Conservation (phyloP, 2,329 filamentous ascomycete species). For the Aureobasidium sp. region DNA sequence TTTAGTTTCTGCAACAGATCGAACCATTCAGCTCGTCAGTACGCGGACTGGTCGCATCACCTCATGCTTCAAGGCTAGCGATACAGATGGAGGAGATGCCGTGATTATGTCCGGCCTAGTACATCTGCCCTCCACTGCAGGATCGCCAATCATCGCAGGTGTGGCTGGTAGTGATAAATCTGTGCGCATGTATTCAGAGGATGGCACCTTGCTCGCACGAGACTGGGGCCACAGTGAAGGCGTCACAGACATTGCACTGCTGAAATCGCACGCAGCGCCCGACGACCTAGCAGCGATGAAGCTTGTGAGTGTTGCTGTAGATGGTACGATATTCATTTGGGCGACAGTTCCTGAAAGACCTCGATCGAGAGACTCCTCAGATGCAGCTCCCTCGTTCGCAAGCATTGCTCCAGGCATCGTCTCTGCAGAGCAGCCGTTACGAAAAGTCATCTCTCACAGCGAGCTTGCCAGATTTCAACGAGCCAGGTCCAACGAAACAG, state of each 20-base stretch:
- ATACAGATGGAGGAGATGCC: conserved; percentile 71
- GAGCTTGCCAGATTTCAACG: conserved; percentile 74
- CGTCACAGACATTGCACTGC: conserved; percentile 73
- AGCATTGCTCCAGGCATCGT: conserved; percentile 23
- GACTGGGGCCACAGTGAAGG: conserved; percentile 96
- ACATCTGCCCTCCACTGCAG: conserved; percentile 49
- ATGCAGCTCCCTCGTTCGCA: conserved; percentile 10
- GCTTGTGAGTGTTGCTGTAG: conserved; percentile 43
- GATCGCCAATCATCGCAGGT: conserved; percentile 67
- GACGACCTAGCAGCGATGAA: conserved; percentile 38
- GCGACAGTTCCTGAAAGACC: conserved; percentile 23
- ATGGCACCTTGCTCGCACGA: conserved; percentile 69
- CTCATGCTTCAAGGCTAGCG: conserved; percentile 72
- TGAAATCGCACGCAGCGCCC: conserved; percentile 17
- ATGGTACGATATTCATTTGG: conserved; percentile 47
- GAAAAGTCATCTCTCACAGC: conserved; percentile 78
- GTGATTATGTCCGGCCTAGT: conserved; percentile 76
- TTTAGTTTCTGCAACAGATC: conserved; percentile 55
- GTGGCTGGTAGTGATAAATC: conserved; percentile 95
- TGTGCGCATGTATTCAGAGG: conserved; percentile 79
- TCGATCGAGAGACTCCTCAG: background rate
- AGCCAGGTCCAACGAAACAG: conserved; percentile 34
- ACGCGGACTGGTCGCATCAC: conserved; percentile 58
- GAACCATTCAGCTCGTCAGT: conserved; percentile 50
- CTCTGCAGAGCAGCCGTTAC: conserved; percentile 63